Conservation (phyloP, 148 eudicot species). For the Camellia lanceoleosa region DNA sequence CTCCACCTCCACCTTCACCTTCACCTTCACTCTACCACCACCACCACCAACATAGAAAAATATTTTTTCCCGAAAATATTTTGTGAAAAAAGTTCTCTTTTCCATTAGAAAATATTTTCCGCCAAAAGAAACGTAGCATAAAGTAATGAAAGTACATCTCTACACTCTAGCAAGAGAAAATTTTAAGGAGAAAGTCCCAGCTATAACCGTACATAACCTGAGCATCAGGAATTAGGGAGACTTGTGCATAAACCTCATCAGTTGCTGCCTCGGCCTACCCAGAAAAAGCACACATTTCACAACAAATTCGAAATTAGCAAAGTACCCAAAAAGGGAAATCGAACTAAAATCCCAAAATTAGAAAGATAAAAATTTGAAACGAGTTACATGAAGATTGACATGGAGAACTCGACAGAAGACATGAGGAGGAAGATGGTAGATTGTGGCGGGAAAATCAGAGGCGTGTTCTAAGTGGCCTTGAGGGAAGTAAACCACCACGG, state of each 20-base stretch:
- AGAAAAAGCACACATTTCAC: constrained; percentile 8
- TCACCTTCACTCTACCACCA: too few species aligned
- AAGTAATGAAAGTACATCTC: too few species aligned
- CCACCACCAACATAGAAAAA: too few species aligned
- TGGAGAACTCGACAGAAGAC: constrained; percentile 88
- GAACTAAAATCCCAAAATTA: constrained; percentile 7
- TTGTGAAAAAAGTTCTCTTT: too few species aligned
- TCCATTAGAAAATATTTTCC: too few species aligned
- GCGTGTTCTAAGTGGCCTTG: constrained; percentile 79
- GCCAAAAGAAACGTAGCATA: too few species aligned
- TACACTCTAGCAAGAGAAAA: neutral
- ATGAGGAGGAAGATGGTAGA: constrained; percentile 62
- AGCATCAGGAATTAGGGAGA: constrained; percentile 71
- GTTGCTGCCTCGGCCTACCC: constrained; percentile 76
- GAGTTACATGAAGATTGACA: constrained; percentile 82
- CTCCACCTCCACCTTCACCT: too few species aligned
- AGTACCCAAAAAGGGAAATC: neutral
- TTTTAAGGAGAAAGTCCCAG: too few species aligned
- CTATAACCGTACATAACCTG: constrained; percentile 40
- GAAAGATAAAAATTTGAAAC: constrained; percentile 3
- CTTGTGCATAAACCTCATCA: constrained; percentile 93
- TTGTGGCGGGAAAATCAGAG: constrained; percentile 39
- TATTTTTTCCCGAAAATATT: too few species aligned
- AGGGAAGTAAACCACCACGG: constrained; percentile 76
- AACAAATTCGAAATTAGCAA: neutral